phyloP scores from a whole-genome alignment of 2,329 filamentous ascomycete genomes.

The Diaporthe ilicicola region DNA sequence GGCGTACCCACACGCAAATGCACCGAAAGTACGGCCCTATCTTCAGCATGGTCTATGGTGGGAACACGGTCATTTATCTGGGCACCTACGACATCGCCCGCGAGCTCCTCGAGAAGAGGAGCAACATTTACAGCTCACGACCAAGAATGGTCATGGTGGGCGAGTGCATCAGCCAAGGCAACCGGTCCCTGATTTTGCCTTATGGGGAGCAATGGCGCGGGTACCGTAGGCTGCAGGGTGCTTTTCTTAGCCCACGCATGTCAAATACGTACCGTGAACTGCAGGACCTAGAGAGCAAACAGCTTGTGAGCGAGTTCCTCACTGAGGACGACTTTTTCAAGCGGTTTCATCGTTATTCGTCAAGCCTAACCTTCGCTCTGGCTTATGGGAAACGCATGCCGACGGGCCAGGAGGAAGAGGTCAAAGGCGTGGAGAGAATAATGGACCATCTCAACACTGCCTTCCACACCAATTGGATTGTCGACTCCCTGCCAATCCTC shows the following conservation, averaged over 20 bases:
- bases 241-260: constrained; percentile 50
- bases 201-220: constrained; percentile 47
- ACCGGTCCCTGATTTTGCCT: constrained; percentile 32
- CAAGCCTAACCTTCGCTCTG: constrained; percentile 58
- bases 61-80: background rate
- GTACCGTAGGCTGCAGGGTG: constrained; percentile 51
- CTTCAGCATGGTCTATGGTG: background rate
- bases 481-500: constrained; percentile 55
- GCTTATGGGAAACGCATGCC: constrained; percentile 55
- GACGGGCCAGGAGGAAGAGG: constrained; percentile 49
- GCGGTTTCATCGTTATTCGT: constrained; percentile 56
- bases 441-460: constrained; percentile 34
- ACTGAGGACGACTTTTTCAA: constrained; percentile 49
- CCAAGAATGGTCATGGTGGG: constrained; percentile 35
- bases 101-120: constrained; percentile 60
- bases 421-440: constrained; percentile 39
- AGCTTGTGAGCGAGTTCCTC: constrained; percentile 59
- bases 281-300: constrained; percentile 63
- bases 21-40: background rate
- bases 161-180: background rate
- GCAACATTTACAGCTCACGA: constrained; percentile 58
- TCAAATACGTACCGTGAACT: constrained; percentile 59
- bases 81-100: constrained; percentile 34
- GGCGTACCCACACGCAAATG: constrained; percentile 14
- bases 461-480: constrained; percentile 40